A percentile compares a stretch with the other conserved stretches of the same genome.
Evolutionary conservation across 1,139 yeast genomes (phyloP).

Genomic region (Starmera stellimalicola): DNA sequence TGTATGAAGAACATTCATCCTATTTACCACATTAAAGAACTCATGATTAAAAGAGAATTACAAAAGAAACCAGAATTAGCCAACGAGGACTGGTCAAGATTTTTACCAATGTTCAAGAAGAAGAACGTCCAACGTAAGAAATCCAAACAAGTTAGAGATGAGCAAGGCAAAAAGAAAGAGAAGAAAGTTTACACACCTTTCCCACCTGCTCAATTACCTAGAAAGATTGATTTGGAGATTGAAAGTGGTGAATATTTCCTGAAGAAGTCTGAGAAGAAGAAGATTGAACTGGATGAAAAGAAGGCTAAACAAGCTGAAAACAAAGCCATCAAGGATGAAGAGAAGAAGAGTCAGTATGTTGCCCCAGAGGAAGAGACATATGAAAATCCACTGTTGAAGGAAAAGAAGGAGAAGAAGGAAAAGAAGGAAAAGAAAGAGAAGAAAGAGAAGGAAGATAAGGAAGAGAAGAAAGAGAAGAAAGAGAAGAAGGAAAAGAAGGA

Average conservation of each 20-base stretch:
- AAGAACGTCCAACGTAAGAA: slow-evolving; percentile 91
- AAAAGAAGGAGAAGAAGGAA: slow-evolving; percentile 13
- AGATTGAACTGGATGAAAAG: slow-evolving; percentile 66
- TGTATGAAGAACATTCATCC: slow-evolving; percentile 97
- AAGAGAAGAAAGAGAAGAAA: slow-evolving; percentile 17
- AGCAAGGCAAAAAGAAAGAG: slow-evolving; percentile 39
- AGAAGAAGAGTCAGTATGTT: slow-evolving; percentile 67
- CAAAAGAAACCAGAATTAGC: slow-evolving; percentile 94
- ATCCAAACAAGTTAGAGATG: slow-evolving; percentile 51
- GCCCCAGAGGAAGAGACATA: slow-evolving; percentile 77
- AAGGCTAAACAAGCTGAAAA: slow-evolving; percentile 68
- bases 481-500: slow-evolving; percentile 16
- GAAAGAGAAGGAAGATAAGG: slow-evolving; percentile 14
- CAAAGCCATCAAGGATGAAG: slow-evolving; percentile 55
- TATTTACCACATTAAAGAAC: slow-evolving; percentile 89
- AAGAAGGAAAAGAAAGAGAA: slow-evolving; percentile 10
- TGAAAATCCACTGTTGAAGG: slow-evolving; percentile 16
- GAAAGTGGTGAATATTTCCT: slow-evolving; percentile 98
- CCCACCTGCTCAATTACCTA: slow-evolving; percentile 97
- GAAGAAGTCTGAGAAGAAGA: slow-evolving; percentile 73
- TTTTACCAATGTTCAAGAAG: slow-evolving; percentile 94
- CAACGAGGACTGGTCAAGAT: slow-evolving; percentile 94
- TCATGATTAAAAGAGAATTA: slow-evolving; percentile 93
- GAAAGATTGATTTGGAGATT: slow-evolving; percentile 94
- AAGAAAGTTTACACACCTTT: slow-evolving; percentile 95